A percentile compares a stretch with the other conserved stretches of the same genome.
These are phyloP conservation scores for Pulveroboletus sp. DNA, from an alignment of 768 basidiomycete species.

Conservation along the genomic window DNA sequence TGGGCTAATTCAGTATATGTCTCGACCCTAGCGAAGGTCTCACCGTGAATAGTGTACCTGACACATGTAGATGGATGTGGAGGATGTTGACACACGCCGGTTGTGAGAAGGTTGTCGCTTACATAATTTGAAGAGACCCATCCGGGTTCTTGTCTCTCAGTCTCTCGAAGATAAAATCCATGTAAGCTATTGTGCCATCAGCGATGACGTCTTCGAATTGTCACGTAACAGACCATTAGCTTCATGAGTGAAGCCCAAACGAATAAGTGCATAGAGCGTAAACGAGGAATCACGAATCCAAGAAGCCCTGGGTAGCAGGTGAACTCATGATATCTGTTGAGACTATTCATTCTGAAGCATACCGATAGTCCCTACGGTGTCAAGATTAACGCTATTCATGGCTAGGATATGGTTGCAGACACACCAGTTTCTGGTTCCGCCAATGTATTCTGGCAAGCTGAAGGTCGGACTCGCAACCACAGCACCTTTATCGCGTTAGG, in stretches of 20 bases:
- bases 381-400: neutral
- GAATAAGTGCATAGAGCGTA: constrained; percentile 89
- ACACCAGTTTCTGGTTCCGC: constrained; percentile 85
- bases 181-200: constrained; percentile 51
- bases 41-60: constrained; percentile 86
- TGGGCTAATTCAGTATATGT: neutral
- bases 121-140: constrained; percentile 94
- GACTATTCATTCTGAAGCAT: neutral
- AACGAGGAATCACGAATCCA: constrained; percentile 98
- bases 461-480: constrained; percentile 96
- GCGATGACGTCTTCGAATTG: neutral
- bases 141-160: constrained; percentile 81
- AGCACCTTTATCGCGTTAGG: constrained; percentile 48
- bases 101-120: neutral
- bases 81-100: neutral
- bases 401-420: constrained; percentile 12
- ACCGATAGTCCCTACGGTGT: constrained; percentile 59
- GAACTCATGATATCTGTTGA: neutral
- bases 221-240: constrained; percentile 59
- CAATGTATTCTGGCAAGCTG: constrained; percentile 87
- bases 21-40: neutral
- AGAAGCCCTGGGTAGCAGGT: constrained; percentile 46
- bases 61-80: neutral
- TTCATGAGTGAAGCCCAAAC: constrained; percentile 92
- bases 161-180: constrained; percentile 87